Evolutionary conservation across 148 eudicot genomes (phyloP).

Genomic region (Camellia lanceoleosa): DNA sequence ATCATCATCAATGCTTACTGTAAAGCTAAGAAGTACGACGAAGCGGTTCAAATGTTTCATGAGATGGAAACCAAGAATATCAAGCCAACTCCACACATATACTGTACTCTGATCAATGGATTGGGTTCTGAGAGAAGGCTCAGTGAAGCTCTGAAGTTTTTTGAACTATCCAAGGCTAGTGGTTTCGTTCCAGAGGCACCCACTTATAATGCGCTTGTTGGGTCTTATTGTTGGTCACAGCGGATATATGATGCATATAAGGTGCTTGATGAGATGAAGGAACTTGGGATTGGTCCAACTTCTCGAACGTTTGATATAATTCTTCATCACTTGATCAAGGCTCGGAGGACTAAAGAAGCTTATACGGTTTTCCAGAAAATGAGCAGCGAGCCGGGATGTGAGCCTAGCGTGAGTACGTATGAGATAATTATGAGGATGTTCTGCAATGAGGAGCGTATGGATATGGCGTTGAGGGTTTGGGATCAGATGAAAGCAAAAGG

Average conservation of each 20-base stretch:
- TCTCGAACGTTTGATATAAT: conserved; percentile 77
- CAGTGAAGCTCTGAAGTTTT: conserved; percentile 59
- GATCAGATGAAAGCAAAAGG: conserved; percentile 72
- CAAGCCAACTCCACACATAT: conserved; percentile 61
- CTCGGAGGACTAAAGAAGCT: conserved; percentile 54
- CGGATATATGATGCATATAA: conserved; percentile 66
- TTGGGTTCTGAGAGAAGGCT: conserved; percentile 64
- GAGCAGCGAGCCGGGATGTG: conserved; percentile 48
- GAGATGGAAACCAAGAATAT: conserved; percentile 59
- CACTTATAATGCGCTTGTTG: conserved; percentile 78
- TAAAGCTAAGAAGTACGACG: conserved; percentile 48
- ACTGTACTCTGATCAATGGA: conserved; percentile 78
- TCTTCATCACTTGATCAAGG: conserved; percentile 67
- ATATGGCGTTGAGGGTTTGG: conserved; percentile 69
- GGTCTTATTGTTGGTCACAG: conserved; percentile 74
- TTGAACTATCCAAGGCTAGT: conserved; percentile 50
- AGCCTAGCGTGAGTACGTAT: conserved; percentile 59
- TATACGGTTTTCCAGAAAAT: conserved; percentile 54
- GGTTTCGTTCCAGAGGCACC: conserved; percentile 59
- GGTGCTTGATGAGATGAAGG: conserved; percentile 73
- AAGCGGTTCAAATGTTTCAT: conserved; percentile 48
- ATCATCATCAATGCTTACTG: conserved; percentile 77
- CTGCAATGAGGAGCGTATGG: conserved; percentile 45
- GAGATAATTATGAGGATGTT: conserved; percentile 86
- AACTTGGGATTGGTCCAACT: conserved; percentile 61